phyloP scores from a whole-genome alignment of 306 rosid species.

The Trichosanthes cucumerina region DNA sequence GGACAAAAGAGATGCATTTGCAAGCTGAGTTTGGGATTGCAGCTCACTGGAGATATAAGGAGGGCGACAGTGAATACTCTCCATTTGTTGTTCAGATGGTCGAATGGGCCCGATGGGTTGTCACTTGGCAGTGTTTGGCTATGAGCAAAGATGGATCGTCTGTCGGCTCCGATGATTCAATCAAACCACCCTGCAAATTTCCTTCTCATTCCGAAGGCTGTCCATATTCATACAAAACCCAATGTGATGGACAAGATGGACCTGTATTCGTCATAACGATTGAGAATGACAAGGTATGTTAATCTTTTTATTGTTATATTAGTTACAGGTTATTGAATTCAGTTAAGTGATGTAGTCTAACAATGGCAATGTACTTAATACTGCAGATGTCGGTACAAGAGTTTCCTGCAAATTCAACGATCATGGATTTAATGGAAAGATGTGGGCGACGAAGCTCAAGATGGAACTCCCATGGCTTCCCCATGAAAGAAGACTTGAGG shows the following conservation, averaged over 20 bases:
- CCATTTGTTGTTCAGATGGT: conserved; percentile 92
- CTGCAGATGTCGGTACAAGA: conserved; percentile 96
- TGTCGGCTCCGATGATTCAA: conserved; percentile 36
- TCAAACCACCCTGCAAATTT: conserved; percentile 77
- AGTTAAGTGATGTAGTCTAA: neutral
- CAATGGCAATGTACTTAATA: neutral
- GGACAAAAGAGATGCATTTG: conserved; percentile 89
- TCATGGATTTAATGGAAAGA: conserved; percentile 60
- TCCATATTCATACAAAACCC: conserved; percentile 65
- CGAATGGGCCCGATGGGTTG: conserved; percentile 97
- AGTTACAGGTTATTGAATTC: neutral
- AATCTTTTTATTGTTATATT: neutral
- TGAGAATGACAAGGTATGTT: conserved; percentile 76
- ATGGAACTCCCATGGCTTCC: conserved; percentile 64
- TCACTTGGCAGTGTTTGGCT: conserved; percentile 92
- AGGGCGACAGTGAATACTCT: conserved; percentile 78
- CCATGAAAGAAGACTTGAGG: conserved; percentile 74
- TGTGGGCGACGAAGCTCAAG: conserved; percentile 51
- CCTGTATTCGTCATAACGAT: conserved; percentile 78
- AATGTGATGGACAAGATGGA: conserved; percentile 44
- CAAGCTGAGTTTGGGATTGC: conserved; percentile 98
- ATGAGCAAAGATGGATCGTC: conserved; percentile 67
- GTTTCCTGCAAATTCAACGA: conserved; percentile 53
- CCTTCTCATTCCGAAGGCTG: conserved; percentile 79
- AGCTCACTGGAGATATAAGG: conserved; percentile 99